Percentiles rank a stretch among this genome's conserved stretches.
These are phyloP conservation scores for Stagonosporopsis tanaceti DNA, from an alignment of 2,329 filamentous ascomycete genomes.

Conservation along the genomic window DNA sequence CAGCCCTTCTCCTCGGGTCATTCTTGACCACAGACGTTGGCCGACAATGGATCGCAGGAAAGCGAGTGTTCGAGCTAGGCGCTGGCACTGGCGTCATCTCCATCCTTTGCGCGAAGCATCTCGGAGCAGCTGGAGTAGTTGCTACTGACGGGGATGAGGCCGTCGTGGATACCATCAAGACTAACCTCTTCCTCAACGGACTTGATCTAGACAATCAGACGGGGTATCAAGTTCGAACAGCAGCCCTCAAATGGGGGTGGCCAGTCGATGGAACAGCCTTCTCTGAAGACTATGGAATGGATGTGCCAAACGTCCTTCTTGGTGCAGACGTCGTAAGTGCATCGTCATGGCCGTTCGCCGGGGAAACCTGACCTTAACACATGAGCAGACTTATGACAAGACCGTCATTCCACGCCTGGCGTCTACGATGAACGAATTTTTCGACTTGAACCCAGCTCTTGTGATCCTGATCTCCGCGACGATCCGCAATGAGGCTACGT, in stretches of 20 bases:
- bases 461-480: slow-evolving; percentile 74
- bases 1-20: slow-evolving; percentile 74
- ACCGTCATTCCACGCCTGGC: slow-evolving; percentile 69
- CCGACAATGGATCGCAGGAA: slow-evolving; percentile 58
- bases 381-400: slow-evolving; percentile 71
- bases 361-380: slow-evolving; percentile 26
- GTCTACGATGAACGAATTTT: slow-evolving; percentile 69
- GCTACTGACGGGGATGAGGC: slow-evolving; percentile 79
- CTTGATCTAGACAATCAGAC: slow-evolving; percentile 59
- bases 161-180: slow-evolving; percentile 71
- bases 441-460: slow-evolving; percentile 63
- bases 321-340: slow-evolving; percentile 73
- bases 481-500: slow-evolving; percentile 74
- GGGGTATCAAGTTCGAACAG: slow-evolving; percentile 53
- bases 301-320: slow-evolving; percentile 68
- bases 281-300: slow-evolving; percentile 60
- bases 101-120: slow-evolving; percentile 74
- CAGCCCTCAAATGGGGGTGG: slow-evolving; percentile 71
- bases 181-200: slow-evolving; percentile 73
- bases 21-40: slow-evolving; percentile 64
- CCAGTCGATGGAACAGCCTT: slow-evolving; percentile 66
- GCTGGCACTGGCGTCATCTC: slow-evolving; percentile 80
- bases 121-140: slow-evolving; percentile 66
- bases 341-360: slow-evolving; percentile 14
- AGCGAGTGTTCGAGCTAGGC: slow-evolving; percentile 74